Conservation (phyloP, 163 green algal species). For the Smithsoniella earleae region DNA sequence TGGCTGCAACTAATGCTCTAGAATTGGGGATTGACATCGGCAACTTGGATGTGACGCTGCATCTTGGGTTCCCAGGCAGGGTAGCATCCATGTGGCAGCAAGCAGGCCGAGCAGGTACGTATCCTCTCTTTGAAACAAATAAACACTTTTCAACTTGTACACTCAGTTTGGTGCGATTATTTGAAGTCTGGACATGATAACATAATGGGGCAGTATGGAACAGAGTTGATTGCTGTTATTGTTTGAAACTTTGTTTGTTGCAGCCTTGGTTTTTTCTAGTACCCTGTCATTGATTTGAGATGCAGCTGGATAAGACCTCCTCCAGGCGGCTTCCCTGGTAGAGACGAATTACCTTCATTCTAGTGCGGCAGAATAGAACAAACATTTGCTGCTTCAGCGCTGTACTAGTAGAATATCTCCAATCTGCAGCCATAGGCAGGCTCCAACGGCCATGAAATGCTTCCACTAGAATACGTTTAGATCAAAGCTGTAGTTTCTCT, state of each 20-base stretch:
- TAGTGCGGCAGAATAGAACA: no score
- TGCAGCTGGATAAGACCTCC: no score
- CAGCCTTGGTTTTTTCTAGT: not conserved
- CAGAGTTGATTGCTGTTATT: not conserved
- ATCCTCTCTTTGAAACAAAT: not conserved
- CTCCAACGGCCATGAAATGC: no score
- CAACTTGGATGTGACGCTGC: slow-evolving; percentile 74
- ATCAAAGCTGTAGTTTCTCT: no score
- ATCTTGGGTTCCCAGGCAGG: slow-evolving; percentile 67
- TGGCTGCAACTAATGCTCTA: slow-evolving; percentile 90
- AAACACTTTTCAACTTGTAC: not conserved
- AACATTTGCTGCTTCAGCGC: no score
- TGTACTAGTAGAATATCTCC: no score
- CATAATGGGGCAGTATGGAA: not conserved
- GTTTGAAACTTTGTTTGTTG: not conserved
- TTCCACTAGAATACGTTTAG: no score
- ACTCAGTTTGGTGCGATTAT: not conserved
- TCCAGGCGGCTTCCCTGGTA: no score
- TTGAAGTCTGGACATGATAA: no score
- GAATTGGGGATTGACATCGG: slow-evolving; percentile 90
- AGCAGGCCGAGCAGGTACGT: slow-evolving; percentile 61
- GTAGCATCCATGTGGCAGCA: slow-evolving; percentile 82
- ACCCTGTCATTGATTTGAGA: not conserved
- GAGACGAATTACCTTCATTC: no score
- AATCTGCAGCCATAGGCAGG: no score